Evolutionary conservation across 208 protist species (phyloP).

Genomic region (Sergeia podlipaevii): DNA sequence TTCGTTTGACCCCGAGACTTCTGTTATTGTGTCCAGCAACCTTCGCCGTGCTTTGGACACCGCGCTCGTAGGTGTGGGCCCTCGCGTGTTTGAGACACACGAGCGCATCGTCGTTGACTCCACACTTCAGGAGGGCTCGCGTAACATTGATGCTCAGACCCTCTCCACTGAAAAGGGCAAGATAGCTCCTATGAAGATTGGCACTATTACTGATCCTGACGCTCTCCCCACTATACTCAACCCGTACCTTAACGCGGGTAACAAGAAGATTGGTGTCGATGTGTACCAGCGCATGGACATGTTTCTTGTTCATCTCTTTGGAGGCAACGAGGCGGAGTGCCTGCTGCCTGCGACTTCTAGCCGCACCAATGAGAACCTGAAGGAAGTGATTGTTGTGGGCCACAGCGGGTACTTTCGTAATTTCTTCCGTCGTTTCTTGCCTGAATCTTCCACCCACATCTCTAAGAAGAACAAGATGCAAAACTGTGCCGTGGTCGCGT

Average conservation of each 20-base stretch:
- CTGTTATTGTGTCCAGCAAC: conserved; percentile 80
- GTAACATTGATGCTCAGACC: conserved; percentile 90
- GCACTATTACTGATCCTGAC: conserved; percentile 28
- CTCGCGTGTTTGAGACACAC: conserved; percentile 47
- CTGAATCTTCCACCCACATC: conserved; percentile 52
- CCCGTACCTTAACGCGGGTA: conserved; percentile 71
- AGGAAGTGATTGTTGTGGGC: conserved; percentile 88
- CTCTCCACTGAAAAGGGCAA: conserved; percentile 73
- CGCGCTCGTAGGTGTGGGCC: conserved; percentile 55
- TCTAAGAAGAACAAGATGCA: conserved; percentile 81
- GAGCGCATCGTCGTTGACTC: conserved; percentile 87
- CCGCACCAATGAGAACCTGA: conserved; percentile 54
- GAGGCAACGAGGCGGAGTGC: conserved; percentile 12
- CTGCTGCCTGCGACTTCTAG: conserved; percentile 17
- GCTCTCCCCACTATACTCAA: conserved; percentile 48
- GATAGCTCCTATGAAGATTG: conserved; percentile 62
- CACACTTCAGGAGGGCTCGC: conserved; percentile 83
- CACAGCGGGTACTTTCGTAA: conserved; percentile 89
- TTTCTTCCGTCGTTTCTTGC: conserved; percentile 89
- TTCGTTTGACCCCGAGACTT: conserved; percentile 48
- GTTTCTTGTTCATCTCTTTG: conserved; percentile 74
- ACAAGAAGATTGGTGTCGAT: conserved; percentile 58
- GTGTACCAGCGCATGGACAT: conserved; percentile 82
- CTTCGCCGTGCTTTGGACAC: conserved; percentile 89
- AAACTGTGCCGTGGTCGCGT: conserved; percentile 85